These are phyloP conservation scores for Delonix regia DNA, from an alignment of 306 rosid species.

Conservation along the genomic window DNA sequence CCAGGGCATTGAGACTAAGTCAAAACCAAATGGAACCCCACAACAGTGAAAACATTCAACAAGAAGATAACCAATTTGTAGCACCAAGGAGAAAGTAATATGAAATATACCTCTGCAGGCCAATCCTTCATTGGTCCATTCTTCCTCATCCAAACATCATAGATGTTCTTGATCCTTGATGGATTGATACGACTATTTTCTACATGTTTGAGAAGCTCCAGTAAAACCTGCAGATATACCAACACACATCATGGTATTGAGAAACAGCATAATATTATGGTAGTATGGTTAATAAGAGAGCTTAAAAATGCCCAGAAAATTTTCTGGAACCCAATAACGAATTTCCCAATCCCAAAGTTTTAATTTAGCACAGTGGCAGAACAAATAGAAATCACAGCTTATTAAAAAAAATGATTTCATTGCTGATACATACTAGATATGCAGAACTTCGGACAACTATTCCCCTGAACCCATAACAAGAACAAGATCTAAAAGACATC, in stretches of 20 bases:
- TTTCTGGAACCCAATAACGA: neutral
- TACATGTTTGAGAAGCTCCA: conserved; percentile 62
- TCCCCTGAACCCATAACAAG: neutral
- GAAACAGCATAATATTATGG: neutral
- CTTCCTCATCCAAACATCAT: conserved; percentile 70
- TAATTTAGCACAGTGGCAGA: neutral
- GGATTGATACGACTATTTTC: conserved; percentile 34
- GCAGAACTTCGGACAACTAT: neutral
- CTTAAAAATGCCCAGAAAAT: neutral
- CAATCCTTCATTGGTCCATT: conserved; percentile 53
- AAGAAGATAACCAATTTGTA: conserved; percentile 8
- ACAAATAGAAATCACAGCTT: neutral
- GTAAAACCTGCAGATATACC: conserved; percentile 51
- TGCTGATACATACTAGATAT: neutral
- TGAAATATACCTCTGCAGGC: conserved; percentile 58
- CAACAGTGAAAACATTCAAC: conserved; percentile 9
- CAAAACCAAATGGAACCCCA: neutral
- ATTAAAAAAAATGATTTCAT: neutral
- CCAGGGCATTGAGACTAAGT: neutral
- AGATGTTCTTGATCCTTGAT: conserved; percentile 51
- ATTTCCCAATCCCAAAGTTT: neutral
- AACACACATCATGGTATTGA: conserved; percentile 24
- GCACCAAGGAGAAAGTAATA: conserved; percentile 8
- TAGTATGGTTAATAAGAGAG: neutral
- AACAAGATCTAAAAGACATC: neutral